Evolutionary conservation across 2,329 filamentous ascomycete species (phyloP), one percentile per base, ranked within the genome.

Genomic region (Drechslerella stenobrocha): DNA sequence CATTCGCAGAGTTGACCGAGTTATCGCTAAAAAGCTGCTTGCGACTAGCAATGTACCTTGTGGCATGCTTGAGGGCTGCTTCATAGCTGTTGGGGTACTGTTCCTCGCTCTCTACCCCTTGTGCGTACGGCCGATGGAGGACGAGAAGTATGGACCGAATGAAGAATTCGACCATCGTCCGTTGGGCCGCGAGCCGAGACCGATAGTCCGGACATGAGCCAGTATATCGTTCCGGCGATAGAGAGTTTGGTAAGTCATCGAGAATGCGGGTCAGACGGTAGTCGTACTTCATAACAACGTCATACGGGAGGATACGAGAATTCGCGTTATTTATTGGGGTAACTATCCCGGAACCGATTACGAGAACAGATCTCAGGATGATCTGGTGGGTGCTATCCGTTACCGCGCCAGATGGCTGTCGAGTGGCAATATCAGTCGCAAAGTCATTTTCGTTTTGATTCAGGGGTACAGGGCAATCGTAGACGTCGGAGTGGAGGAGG

Each of bases 71-170:
- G 22, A 67, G 55, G 6, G 55, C 63, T 0, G 63, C 50, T 11
- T 50, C 53, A 30, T 60, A 67, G 28, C 63, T 67, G 20, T 67
- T 67, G 8, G 63, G 63, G 24, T 60, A 67, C 11, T 67, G 63
- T n/a, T 67, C 63, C 18, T 56, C 60, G 28, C 63, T 59, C 3
- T 67, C 63, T 3, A 51, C 42, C 1, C 63, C 63, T 52, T 67
- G 63, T 13, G 53, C 57, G 18, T 67, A 67, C 9, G 63, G 63
- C 6, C 63, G 26, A 26, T 67, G 63, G 4, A 67, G 55, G 26
- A 67, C 45, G 0, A 67, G 44, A 2, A 67, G 63, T 2, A 67
- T 67, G 1, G 63, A 59, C 11, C 63, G 42, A 8, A 60, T 56
- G 28, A 67, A 60, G 34, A 55, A 67, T n/a, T 67, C 63, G 7